These are phyloP conservation scores for Ophiosphaerella korrae DNA, from an alignment of 2,329 filamentous ascomycete species.

Conservation along the genomic window DNA sequence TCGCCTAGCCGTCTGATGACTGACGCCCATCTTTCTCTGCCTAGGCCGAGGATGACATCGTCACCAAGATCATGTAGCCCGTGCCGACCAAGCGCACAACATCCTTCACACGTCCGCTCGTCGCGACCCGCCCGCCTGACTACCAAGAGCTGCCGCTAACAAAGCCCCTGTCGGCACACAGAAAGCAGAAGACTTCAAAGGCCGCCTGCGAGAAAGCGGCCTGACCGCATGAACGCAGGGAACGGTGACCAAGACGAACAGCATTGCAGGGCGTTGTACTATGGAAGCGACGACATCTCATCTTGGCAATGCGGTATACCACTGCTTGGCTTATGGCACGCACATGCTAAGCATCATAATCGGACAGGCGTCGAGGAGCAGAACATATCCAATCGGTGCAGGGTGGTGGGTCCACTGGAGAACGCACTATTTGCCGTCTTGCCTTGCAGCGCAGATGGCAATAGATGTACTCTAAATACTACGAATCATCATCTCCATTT, in stretches of 20 bases:
- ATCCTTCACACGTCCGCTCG: constrained; percentile 12
- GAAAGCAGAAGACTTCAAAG: constrained; percentile 39
- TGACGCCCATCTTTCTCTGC: constrained; percentile 47
- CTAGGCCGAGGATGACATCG: constrained; percentile 83
- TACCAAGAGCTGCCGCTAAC: constrained; percentile 24
- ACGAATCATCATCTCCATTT: constrained; percentile 30
- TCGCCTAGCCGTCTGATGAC: constrained; percentile 40
- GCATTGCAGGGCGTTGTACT: constrained; percentile 30
- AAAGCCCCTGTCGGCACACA: constrained; percentile 35
- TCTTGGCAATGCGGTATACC: constrained; percentile 34
- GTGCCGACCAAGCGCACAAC: constrained; percentile 15
- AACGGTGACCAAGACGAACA: constrained; percentile 9
- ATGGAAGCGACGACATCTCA: constrained; percentile 14
- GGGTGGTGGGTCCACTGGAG: constrained; percentile 29
- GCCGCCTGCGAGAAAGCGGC: constrained; percentile 37
- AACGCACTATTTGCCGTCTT: constrained; percentile 45
- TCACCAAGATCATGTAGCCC: constrained; percentile 81
- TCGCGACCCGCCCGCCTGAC: constrained; percentile 17
- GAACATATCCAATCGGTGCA: constrained; percentile 15
- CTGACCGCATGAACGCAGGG: constrained; percentile 17
- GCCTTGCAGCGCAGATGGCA: constrained; percentile 44
- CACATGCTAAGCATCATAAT: constrained; percentile 30
- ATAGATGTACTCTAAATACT: constrained; percentile 46
- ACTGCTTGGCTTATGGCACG: constrained; percentile 17
- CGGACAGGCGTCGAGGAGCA: constrained; percentile 21